These are phyloP conservation scores for Aspergillus kassunensis DNA, from an alignment of 495 filamentous ascomycete species.

Conservation along the genomic window DNA sequence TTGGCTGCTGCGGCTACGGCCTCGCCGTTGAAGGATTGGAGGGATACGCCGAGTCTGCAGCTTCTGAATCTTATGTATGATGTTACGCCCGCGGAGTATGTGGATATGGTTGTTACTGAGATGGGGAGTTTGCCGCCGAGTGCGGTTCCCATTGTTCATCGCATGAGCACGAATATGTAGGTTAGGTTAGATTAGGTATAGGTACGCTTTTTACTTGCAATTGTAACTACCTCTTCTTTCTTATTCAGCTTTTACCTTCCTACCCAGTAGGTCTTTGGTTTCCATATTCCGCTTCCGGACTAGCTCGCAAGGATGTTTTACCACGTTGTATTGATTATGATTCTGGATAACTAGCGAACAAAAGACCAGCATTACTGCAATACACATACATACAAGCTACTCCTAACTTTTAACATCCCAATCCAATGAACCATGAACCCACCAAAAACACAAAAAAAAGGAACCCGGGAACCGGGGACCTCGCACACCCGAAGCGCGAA, in stretches of 20 bases:
- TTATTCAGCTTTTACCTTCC: not conserved
- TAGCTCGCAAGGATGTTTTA: not conserved
- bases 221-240: not conserved
- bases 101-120: conserved; percentile 87
- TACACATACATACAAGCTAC: too few relatives aligned
- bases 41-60: conserved; percentile 59
- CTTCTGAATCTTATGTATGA: conserved; percentile 87
- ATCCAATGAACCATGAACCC: too few relatives aligned
- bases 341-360: conserved; percentile 13
- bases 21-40: conserved; percentile 54
- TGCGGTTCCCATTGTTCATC: conserved; percentile 59
- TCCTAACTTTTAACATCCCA: too few relatives aligned
- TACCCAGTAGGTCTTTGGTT: not conserved
- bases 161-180: conserved; percentile 47
- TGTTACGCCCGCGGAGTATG: conserved; percentile 84
- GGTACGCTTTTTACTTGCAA: too few relatives aligned
- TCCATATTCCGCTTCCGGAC: not conserved
- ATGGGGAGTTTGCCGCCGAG: conserved; percentile 83
- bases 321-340: conserved; percentile 8
- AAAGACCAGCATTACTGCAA: too few relatives aligned
- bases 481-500: too few relatives aligned
- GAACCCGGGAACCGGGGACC: too few relatives aligned
- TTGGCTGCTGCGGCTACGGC: conserved; percentile 15
- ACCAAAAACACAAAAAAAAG: too few relatives aligned
- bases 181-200: too few relatives aligned